phyloP scores from a whole-genome alignment of 2,329 filamentous ascomycete genomes.

The Parasarocladium wereldwijsianum region DNA sequence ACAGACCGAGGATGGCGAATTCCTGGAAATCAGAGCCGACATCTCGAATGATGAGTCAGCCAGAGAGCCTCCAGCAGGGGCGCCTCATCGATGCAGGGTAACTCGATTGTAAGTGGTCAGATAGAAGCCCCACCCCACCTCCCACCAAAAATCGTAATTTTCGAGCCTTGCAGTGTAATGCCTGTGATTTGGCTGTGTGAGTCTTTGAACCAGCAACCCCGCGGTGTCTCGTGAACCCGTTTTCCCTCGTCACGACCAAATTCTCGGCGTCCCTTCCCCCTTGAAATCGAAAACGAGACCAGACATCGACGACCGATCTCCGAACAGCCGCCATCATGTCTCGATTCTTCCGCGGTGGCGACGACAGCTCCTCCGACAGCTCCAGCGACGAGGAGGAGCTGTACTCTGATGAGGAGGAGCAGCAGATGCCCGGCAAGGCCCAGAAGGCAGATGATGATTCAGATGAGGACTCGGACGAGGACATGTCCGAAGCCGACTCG shows the following conservation, averaged over 20 bases:
- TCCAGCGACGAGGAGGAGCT: slow-evolving; percentile 95
- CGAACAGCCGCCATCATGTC: slow-evolving; percentile 51
- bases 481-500: slow-evolving; percentile 30
- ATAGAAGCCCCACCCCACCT: slow-evolving; percentile 13
- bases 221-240: no score
- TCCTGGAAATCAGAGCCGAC: no score
- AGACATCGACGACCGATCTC: slow-evolving; percentile 2
- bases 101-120: no score
- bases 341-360: slow-evolving; percentile 87
- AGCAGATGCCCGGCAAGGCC: slow-evolving; percentile 1
- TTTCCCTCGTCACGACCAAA: neutral
- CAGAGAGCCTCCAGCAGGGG: no score
- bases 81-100: no score
- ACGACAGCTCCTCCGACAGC: slow-evolving; percentile 89
- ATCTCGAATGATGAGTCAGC: no score
- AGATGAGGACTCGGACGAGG: slow-evolving; percentile 31
- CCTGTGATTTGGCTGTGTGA: slow-evolving; percentile 15
- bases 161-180: slow-evolving; percentile 20
- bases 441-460: slow-evolving; percentile 31
- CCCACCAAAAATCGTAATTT: slow-evolving; percentile 30
- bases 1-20: no score
- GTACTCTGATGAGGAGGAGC: slow-evolving; percentile 40
- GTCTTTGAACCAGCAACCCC: no score
- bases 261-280: neutral
- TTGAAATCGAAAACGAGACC: slow-evolving; percentile 5